phyloP scores from a whole-genome alignment of 148 eudicot genomes.

The Drosera capensis region DNA sequence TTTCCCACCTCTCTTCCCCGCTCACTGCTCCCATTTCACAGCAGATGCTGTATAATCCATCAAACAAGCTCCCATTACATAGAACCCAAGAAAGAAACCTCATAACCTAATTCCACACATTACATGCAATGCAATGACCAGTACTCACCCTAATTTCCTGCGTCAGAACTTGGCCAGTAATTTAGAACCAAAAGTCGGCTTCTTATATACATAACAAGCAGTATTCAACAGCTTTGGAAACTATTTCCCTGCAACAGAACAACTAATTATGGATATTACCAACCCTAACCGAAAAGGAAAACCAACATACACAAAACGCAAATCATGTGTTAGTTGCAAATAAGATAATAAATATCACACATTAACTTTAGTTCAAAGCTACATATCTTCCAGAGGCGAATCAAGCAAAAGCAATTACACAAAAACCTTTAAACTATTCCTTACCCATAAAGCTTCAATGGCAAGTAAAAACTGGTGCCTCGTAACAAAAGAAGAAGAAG shows the following conservation, averaged over 20 bases:
- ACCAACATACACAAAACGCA: constrained; percentile 5
- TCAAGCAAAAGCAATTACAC: constrained; percentile 18
- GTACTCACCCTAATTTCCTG: background rate
- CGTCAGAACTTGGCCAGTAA: background rate
- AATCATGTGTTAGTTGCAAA: constrained; percentile 53
- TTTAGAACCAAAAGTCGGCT: background rate
- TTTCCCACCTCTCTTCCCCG: constrained; percentile 53
- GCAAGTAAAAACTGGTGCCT: constrained; percentile 10
- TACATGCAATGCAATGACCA: background rate
- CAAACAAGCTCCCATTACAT: constrained; percentile 11
- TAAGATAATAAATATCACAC: constrained; percentile 22
- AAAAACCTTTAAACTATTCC: constrained; percentile 13
- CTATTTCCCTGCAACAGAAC: constrained; percentile 21
- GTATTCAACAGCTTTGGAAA: constrained; percentile 21
- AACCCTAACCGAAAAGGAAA: constrained; percentile 8
- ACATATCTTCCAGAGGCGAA: too few relatives aligned
- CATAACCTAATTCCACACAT: constrained; percentile 1
- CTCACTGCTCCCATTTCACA: constrained; percentile 53
- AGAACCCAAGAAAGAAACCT: constrained; percentile 7
- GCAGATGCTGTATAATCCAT: constrained; percentile 5
- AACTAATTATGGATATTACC: constrained; percentile 19
- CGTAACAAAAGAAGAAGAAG: background rate
- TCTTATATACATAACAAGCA: constrained; percentile 11
- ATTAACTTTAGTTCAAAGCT: constrained; percentile 37
- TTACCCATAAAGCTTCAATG: constrained; percentile 22